phyloP scores from a whole-genome alignment of 768 basidiomycete species.

The Lepiota venenata region DNA sequence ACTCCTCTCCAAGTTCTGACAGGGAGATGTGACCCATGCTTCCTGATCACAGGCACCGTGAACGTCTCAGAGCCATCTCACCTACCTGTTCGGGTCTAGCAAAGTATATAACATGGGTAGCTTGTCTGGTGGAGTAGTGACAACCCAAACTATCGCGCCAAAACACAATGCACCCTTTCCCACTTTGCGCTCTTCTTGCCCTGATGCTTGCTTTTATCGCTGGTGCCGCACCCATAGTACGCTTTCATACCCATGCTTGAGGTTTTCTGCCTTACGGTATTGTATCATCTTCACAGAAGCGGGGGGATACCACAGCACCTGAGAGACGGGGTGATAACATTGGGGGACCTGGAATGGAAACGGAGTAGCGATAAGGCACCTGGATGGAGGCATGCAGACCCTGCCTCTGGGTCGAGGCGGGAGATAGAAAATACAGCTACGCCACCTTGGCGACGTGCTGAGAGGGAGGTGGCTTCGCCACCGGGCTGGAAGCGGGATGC shows the following conservation, averaged over 20 bases:
- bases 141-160: not conserved
- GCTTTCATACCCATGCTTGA: not conserved
- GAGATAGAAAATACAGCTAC: not conserved
- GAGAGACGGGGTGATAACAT: not conserved
- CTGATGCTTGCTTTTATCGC: not conserved
- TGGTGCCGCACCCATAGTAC: slow-evolving; percentile 3
- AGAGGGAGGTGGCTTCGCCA: not conserved
- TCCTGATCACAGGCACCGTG: slow-evolving; percentile 11
- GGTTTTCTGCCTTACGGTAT: not conserved
- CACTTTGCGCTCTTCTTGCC: slow-evolving; percentile 1
- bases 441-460: not conserved
- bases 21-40: slow-evolving; percentile 8
- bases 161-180: slow-evolving; percentile 5
- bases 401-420: not conserved
- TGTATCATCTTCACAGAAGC: not conserved
- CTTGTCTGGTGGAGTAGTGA: not conserved
- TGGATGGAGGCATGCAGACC: not conserved
- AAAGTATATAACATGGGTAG: slow-evolving; percentile 8
- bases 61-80: not conserved
- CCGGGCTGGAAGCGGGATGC: not conserved
- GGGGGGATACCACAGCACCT: not conserved
- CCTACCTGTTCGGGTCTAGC: not conserved
- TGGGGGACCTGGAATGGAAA: not conserved
- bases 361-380: not conserved
- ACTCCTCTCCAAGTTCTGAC: not conserved